phyloP scores from a whole-genome alignment of 345 rosid genomes.

The Mangifera indica region DNA sequence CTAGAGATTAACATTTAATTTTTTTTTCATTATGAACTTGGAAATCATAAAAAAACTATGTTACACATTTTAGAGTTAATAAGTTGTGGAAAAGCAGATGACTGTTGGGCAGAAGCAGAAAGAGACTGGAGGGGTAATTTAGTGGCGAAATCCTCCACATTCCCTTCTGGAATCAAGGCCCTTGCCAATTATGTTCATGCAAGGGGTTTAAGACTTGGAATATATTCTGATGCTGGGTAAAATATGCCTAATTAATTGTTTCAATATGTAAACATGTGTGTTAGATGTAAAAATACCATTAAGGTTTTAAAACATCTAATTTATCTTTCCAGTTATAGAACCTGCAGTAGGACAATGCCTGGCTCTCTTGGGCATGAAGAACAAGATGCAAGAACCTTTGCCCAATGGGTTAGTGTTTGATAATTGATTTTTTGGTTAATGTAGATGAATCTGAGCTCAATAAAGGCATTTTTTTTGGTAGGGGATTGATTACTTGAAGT shows the following conservation, averaged over 20 bases:
- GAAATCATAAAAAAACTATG: neutral
- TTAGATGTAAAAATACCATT: neutral
- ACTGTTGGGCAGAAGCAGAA: slow-evolving; percentile 52
- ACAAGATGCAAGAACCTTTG: slow-evolving; percentile 54
- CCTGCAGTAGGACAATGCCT: slow-evolving; percentile 61
- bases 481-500: slow-evolving; percentile 53
- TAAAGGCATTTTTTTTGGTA: slow-evolving; percentile 5
- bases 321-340: slow-evolving; percentile 27
- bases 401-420: slow-evolving; percentile 44
- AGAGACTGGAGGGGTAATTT: slow-evolving; percentile 45
- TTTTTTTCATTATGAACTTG: neutral
- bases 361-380: slow-evolving; percentile 59
- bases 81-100: slow-evolving; percentile 33
- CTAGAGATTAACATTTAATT: neutral
- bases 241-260: neutral
- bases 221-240: slow-evolving; percentile 58
- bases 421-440: neutral
- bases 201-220: slow-evolving; percentile 54
- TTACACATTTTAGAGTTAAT: neutral
- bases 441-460: neutral
- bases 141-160: slow-evolving; percentile 34
- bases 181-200: slow-evolving; percentile 49
- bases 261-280: neutral
- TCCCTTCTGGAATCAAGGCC: slow-evolving; percentile 58
- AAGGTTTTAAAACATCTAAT: neutral